A percentile compares a stretch with the other conserved stretches of the same genome.
Conservation (phyloP, 257 asterid species). For the Haberlea rhodopensis region DNA sequence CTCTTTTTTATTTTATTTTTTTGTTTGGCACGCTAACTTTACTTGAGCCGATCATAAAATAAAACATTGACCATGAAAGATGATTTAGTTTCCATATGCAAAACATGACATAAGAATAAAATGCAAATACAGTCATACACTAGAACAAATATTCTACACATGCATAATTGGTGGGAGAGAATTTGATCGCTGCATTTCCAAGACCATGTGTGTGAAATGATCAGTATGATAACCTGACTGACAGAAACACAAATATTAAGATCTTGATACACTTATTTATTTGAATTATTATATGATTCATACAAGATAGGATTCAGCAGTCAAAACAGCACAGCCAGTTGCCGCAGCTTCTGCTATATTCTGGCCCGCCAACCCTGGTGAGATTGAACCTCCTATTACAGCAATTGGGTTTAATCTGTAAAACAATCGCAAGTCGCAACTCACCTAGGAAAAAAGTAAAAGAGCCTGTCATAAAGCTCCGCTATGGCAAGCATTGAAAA, state of each 20-base stretch:
- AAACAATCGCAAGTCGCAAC: conserved; percentile 55
- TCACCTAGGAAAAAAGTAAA: conserved; percentile 59
- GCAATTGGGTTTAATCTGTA: conserved; percentile 78
- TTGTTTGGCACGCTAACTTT: neutral
- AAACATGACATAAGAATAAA: neutral
- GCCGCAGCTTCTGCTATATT: conserved; percentile 94
- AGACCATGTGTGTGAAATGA: conserved; percentile 74
- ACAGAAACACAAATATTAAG: conserved; percentile 21
- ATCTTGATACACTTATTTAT: neutral
- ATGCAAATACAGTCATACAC: conserved; percentile 6
- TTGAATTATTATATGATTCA: conserved; percentile 10
- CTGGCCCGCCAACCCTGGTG: conserved; percentile 70
- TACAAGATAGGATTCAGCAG: conserved; percentile 41
- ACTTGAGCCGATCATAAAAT: neutral
- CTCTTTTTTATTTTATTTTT: too few relatives aligned
- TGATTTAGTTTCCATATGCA: neutral
- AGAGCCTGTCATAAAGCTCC: conserved; percentile 14
- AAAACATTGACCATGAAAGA: neutral
- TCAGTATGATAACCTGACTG: conserved; percentile 70
- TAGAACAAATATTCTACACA: conserved; percentile 40
- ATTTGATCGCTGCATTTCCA: conserved; percentile 69
- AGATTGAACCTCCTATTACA: conserved; percentile 91
- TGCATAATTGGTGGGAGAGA: conserved; percentile 81
- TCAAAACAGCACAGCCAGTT: conserved; percentile 92
- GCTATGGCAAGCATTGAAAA: neutral